Conservation (phyloP, 768 basidiomycete genomes). For the Hemileccinum impolitum region DNA sequence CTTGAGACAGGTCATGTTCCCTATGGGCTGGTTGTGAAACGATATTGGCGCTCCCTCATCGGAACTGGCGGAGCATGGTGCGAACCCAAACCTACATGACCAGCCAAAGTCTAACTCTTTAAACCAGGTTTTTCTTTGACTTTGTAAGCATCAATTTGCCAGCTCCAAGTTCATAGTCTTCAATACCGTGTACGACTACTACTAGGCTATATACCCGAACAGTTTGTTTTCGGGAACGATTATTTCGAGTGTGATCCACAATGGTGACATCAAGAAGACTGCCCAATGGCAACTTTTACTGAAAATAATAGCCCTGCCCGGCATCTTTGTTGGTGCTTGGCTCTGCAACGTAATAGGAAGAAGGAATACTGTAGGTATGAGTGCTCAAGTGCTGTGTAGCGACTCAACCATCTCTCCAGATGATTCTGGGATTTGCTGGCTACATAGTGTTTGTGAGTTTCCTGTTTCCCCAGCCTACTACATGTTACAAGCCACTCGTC, state of each 20-base stretch:
- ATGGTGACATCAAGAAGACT: constrained; percentile 50
- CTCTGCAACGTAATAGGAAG: constrained; percentile 53
- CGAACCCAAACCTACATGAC: background rate
- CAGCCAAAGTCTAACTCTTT: background rate
- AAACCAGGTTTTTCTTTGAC: constrained; percentile 64
- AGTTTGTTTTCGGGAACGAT: constrained; percentile 68
- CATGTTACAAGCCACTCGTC: background rate
- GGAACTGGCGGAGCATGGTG: constrained; percentile 75
- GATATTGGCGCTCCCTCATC: constrained; percentile 65
- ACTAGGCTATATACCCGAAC: constrained; percentile 70
- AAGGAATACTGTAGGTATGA: constrained; percentile 47
- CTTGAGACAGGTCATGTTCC: constrained; percentile 46
- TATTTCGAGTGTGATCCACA: constrained; percentile 60
- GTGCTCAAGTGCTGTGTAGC: background rate
- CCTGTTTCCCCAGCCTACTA: background rate
- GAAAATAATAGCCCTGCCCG: constrained; percentile 59
- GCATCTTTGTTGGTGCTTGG: constrained; percentile 47
- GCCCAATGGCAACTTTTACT: constrained; percentile 69
- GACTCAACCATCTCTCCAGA: constrained; percentile 32
- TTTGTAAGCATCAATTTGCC: constrained; percentile 37
- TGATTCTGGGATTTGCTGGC: constrained; percentile 65
- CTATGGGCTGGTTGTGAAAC: constrained; percentile 53
- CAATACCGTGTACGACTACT: background rate
- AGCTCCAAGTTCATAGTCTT: background rate
- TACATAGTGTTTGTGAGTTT: constrained; percentile 56